Base-by-base conservation (phyloP, 169 alveolate species). In the Cryptosporidium andersoni region DNA sequence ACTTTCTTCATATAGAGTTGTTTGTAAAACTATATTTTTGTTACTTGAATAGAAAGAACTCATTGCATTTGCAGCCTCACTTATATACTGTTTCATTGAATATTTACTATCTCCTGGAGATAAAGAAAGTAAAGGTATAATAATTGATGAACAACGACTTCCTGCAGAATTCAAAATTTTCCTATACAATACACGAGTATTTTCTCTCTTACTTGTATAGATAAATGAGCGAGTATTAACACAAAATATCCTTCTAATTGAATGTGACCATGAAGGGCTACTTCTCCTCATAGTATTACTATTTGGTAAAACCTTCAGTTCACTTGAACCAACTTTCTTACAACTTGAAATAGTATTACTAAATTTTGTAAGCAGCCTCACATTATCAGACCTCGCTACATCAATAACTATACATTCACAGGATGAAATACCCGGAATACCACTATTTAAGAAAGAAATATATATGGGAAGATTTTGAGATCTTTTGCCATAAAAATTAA, bases 381-480 rank as follows among this genome's bases (percentile, higher is more conserved):
- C 39, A 7, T 74, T 68, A 4, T 5, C 48, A 3, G 37, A 34
- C 2, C 3, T 42, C 0, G 85, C 55, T 2, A 34, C 85, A 74
- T 74, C 85, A 2, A 74, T 68, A 53, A 74, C 85, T 16, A 74
- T 9, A 58, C 85, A 74, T 16, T 68, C 62, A 34, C 85, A 74
- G 1, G 74, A 66, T 14, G 39, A 9, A 12, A 74, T 64, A 4
- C 56, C 68, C 48, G 85, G 85, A 12, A 7, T 16, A 7, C 40
- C n/a, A 0, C 4, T 16, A 25, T 66, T 9, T 9, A 40, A 39
- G 9, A 74, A 25, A 5, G 60, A 63, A 58, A 68, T 43, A 48
- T 58, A 56, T 43, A 55, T 64, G 45, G 52, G 5, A 9, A 68
- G 45, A 4, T 43, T 58, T 11, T 62, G 16, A 8, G 62, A 39